Evolutionary conservation across 176 grass and related monocot species (phyloP).

Genomic region (Bothriochloa decipiens): DNA sequence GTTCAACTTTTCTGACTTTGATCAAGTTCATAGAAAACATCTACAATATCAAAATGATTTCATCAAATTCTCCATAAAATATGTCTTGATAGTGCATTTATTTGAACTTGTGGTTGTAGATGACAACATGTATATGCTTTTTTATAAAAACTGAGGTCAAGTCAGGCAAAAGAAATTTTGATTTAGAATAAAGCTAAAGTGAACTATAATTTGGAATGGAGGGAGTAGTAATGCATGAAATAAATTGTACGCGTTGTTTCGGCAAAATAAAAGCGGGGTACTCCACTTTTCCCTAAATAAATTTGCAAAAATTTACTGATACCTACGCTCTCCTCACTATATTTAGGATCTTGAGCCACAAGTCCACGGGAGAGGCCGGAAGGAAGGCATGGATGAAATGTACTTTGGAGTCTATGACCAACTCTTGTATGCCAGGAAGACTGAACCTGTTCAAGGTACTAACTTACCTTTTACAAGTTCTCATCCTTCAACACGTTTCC

Average conservation of each 20-base stretch:
- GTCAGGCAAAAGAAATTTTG: background rate
- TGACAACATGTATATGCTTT: no score
- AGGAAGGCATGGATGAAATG: slow-evolving; percentile 64
- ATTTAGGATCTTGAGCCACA: slow-evolving; percentile 70
- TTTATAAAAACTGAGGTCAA: background rate
- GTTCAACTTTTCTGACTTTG: background rate
- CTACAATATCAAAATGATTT: background rate
- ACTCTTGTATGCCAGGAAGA: slow-evolving; percentile 88
- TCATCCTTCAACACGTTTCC: background rate
- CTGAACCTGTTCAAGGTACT: slow-evolving; percentile 73
- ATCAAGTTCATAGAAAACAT: background rate
- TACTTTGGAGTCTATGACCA: slow-evolving; percentile 88
- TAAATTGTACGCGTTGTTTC: background rate
- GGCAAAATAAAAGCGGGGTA: background rate
- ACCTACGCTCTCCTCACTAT: background rate
- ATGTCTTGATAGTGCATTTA: background rate
- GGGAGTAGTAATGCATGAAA: background rate
- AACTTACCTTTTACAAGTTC: background rate
- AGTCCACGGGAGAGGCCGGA: slow-evolving; percentile 83
- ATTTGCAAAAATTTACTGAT: background rate
- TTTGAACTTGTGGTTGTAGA: background rate
- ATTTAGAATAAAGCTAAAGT: background rate
- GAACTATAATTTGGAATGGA: background rate
- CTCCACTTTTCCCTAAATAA: background rate
- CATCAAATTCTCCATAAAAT: background rate